Evolutionary conservation across 169 alveolate genomes (phyloP).

Genomic region (Plasmodium gaboni): DNA sequence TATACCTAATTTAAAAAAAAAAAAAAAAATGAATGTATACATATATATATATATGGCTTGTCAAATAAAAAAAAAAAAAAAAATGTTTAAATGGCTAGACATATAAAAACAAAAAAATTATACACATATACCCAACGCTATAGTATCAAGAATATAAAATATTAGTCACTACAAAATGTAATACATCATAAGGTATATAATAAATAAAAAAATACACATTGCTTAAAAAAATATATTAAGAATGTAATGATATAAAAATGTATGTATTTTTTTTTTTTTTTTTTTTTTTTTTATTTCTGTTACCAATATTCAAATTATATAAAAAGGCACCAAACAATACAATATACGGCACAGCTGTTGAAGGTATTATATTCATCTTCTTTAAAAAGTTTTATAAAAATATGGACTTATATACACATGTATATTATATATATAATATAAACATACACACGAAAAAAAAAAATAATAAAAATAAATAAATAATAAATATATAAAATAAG

Average conservation of each 20-base stretch:
- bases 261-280: neutral
- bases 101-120: neutral
- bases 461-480: too few species aligned
- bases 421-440: too few species aligned
- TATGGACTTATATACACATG: too few species aligned
- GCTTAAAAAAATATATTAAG: neutral
- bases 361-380: constrained; percentile 19
- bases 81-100: too few species aligned
- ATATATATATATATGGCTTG: neutral
- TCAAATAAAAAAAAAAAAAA: too few species aligned
- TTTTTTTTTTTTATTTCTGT: neutral
- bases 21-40: neutral
- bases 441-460: too few species aligned
- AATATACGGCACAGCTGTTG: constrained; percentile 29
- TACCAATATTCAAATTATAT: constrained; percentile 63
- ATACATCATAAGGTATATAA: neutral
- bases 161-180: too few species aligned
- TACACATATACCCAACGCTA: neutral
- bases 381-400: neutral
- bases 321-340: constrained; percentile 60
- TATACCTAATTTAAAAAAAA: constrained; percentile 14
- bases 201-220: constrained; percentile 2
- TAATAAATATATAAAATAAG: too few species aligned
- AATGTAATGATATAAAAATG: neutral
- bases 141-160: too few species aligned